Evolutionary conservation across 2,329 filamentous ascomycete species (phyloP).

Genomic region (Trichoderma atrobrunneum): DNA sequence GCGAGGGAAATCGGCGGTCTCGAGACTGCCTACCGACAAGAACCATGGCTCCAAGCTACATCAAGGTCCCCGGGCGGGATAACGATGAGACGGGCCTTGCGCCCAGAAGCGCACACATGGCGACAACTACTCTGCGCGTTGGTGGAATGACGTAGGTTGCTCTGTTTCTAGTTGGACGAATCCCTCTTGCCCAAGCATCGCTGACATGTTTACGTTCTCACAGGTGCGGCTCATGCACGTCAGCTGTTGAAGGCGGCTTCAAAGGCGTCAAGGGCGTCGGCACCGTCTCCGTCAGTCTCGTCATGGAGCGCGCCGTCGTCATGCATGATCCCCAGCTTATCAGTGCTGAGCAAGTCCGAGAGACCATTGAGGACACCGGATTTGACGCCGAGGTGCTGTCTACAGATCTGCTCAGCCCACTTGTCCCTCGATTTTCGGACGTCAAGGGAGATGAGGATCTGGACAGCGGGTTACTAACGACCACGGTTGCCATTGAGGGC

Average conservation of each 20-base stretch:
- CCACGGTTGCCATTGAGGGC: conserved; percentile 75
- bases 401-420: conserved; percentile 66
- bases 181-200: neutral
- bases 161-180: neutral
- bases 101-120: conserved; percentile 60
- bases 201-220: conserved; percentile 44
- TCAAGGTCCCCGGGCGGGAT: conserved; percentile 46
- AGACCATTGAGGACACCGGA: conserved; percentile 86
- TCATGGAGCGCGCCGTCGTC: conserved; percentile 94
- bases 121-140: conserved; percentile 85
- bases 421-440: conserved; percentile 38
- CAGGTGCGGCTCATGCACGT: conserved; percentile 89
- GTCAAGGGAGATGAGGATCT: conserved; percentile 36
- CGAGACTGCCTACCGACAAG: neutral
- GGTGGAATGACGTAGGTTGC: conserved; percentile 74
- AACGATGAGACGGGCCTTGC: conserved; percentile 26
- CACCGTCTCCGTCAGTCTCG: conserved; percentile 84
- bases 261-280: conserved; percentile 76
- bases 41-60: conserved; percentile 51
- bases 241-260: conserved; percentile 90
- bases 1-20: neutral
- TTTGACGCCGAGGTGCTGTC: conserved; percentile 90
- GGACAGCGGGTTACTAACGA: conserved; percentile 54
- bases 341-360: conserved; percentile 70
- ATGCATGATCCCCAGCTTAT: conserved; percentile 79